Conservation (phyloP, 768 basidiomycete genomes). For the Tricholoma furcatifolium region DNA sequence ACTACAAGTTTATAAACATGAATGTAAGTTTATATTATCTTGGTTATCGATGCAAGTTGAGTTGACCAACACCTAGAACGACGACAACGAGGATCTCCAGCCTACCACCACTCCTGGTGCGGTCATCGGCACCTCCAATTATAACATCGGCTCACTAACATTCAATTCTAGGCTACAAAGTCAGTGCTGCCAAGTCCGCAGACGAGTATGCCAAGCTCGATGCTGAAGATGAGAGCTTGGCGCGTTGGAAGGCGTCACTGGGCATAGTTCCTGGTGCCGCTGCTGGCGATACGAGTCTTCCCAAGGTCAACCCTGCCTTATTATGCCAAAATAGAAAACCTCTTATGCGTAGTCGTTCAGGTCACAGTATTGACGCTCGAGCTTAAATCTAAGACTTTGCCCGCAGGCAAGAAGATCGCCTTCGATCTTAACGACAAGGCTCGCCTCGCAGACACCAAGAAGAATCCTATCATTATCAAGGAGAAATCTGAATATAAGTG, state of each 20-base stretch:
- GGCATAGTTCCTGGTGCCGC: slow-evolving; percentile 66
- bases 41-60: neutral
- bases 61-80: slow-evolving; percentile 33
- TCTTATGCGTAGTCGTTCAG: slow-evolving; percentile 37
- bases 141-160: slow-evolving; percentile 10
- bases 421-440: slow-evolving; percentile 63
- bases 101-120: slow-evolving; percentile 70
- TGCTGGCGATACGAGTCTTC: slow-evolving; percentile 41
- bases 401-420: slow-evolving; percentile 52
- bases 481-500: slow-evolving; percentile 91
- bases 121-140: slow-evolving; percentile 6
- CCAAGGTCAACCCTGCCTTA: slow-evolving; percentile 52
- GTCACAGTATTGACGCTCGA: slow-evolving; percentile 75
- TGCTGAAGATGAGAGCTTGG: slow-evolving; percentile 88
- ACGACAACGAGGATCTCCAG: slow-evolving; percentile 71
- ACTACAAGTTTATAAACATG: too few relatives aligned
- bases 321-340: neutral
- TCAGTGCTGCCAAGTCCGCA: slow-evolving; percentile 60
- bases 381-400: slow-evolving; percentile 75
- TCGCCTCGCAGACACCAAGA: slow-evolving; percentile 57
- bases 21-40: neutral
- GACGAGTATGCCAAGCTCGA: slow-evolving; percentile 88
- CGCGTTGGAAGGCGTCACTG: slow-evolving; percentile 93
- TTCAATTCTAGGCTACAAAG: slow-evolving; percentile 66
- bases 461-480: slow-evolving; percentile 76